Percentiles rank a stretch among this genome's conserved stretches.
Conservation (phyloP, 805 yeast species). For the Kazachstania taianensis region DNA sequence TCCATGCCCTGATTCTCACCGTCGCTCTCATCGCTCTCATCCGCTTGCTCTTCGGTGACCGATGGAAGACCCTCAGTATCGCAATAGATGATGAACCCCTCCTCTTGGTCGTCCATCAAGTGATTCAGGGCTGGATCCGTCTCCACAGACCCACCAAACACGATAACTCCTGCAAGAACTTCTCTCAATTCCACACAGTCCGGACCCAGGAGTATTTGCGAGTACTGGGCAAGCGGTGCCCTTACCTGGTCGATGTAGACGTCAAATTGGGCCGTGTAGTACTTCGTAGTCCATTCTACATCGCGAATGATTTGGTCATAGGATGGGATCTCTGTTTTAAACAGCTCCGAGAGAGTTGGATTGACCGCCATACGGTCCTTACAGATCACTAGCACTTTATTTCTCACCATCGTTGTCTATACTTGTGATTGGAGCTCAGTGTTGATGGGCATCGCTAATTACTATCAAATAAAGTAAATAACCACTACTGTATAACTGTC, state of each 20-base stretch:
- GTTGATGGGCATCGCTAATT: too few relatives aligned
- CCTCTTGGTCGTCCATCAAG: not conserved
- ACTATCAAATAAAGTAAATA: too few relatives aligned
- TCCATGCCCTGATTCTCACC: too few relatives aligned
- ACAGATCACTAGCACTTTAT: conserved; percentile 2
- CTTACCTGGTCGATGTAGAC: conserved; percentile 26
- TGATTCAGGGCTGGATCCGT: not conserved
- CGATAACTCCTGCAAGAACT: conserved; percentile 34
- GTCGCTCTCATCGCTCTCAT: too few relatives aligned
- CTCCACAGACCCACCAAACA: conserved; percentile 18
- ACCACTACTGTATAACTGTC: too few relatives aligned
- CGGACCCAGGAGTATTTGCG: conserved; percentile 18
- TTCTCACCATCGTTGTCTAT: too few relatives aligned
- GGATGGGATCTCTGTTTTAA: not conserved
- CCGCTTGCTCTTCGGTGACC: too few relatives aligned
- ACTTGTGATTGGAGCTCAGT: too few relatives aligned
- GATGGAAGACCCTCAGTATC: too few relatives aligned
- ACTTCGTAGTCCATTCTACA: conserved; percentile 24
- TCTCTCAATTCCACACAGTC: conserved; percentile 35
- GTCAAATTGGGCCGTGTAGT: conserved; percentile 24
- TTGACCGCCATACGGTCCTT: not conserved
- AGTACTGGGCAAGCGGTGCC: not conserved
- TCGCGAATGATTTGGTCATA: conserved; percentile 12
- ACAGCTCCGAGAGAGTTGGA: not conserved
- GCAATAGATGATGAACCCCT: conserved; percentile 3